Conservation (phyloP, 352 stramenopile species). For the Pythium brachiatum region DNA sequence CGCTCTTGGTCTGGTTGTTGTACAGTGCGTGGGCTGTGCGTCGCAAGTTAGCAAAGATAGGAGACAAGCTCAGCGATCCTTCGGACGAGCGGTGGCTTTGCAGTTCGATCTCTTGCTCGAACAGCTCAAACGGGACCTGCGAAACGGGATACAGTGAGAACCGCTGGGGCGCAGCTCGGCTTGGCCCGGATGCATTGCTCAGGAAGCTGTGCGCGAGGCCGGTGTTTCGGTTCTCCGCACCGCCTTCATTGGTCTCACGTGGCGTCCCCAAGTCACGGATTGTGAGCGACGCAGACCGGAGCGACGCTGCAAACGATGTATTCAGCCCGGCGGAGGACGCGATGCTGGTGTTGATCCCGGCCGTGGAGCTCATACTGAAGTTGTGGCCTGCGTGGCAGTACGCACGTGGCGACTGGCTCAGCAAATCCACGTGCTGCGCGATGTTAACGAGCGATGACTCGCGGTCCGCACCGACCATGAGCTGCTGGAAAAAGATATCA, state of each 20-base stretch:
- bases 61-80: constrained; percentile 27
- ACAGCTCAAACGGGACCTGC: constrained; percentile 73
- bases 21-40: constrained; percentile 40
- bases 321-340: constrained; percentile 5
- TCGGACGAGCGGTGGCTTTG: constrained; percentile 43
- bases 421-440: constrained; percentile 18
- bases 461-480: constrained; percentile 54
- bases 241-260: background rate
- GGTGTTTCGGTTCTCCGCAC: background rate
- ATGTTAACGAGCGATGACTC: constrained; percentile 32
- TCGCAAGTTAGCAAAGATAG: constrained; percentile 47
- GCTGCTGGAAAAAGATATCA: constrained; percentile 32
- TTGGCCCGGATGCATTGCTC: background rate
- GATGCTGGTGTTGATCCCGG: constrained; percentile 1
- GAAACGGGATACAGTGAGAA: constrained; percentile 70
- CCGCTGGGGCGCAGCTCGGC: constrained; percentile 6
- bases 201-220: constrained; percentile 7
- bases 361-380: constrained; percentile 5
- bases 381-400: constrained; percentile 37
- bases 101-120: constrained; percentile 73
- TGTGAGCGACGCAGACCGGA: background rate
- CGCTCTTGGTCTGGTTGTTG: constrained; percentile 33
- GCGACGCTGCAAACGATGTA: constrained; percentile 5
- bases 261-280: constrained; percentile 3
- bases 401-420: constrained; percentile 40